phyloP scores from a whole-genome alignment of 78 protist species.

The Dictyostelium firmibasis region DNA sequence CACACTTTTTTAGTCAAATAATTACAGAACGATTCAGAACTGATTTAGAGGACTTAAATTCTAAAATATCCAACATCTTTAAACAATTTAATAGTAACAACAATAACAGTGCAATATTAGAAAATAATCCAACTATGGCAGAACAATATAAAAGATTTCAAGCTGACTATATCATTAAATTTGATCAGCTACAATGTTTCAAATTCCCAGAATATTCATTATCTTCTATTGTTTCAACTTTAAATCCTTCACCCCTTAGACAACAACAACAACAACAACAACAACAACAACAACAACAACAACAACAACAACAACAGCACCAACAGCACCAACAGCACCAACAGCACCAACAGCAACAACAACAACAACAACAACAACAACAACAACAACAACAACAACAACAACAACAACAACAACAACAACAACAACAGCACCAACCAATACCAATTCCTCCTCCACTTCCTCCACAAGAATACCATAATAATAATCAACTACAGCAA shows the following conservation, averaged over 20 bases:
- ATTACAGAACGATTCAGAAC: background rate
- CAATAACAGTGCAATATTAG: background rate
- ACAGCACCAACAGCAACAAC: no score
- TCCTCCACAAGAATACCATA: background rate
- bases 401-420: background rate
- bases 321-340: no score
- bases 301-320: background rate
- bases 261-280: background rate
- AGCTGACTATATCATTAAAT: background rate
- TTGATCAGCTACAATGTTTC: background rate
- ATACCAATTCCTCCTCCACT: background rate
- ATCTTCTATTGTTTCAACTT: background rate
- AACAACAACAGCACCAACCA: background rate
- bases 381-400: background rate
- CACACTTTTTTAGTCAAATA: background rate
- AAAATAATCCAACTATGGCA: background rate
- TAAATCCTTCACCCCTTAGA: background rate
- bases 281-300: background rate
- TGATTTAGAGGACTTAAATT: background rate
- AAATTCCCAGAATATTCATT: background rate
- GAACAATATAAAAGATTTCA: slow-evolving; percentile 5
- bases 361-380: no score
- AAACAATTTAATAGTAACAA: background rate
- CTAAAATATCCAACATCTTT: background rate
- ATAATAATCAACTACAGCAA: background rate